Percentiles rank a stretch among this genome's conserved stretches.
phyloP scores from a whole-genome alignment of 176 grass and related monocot genomes.

The Neostapfia colusana region DNA sequence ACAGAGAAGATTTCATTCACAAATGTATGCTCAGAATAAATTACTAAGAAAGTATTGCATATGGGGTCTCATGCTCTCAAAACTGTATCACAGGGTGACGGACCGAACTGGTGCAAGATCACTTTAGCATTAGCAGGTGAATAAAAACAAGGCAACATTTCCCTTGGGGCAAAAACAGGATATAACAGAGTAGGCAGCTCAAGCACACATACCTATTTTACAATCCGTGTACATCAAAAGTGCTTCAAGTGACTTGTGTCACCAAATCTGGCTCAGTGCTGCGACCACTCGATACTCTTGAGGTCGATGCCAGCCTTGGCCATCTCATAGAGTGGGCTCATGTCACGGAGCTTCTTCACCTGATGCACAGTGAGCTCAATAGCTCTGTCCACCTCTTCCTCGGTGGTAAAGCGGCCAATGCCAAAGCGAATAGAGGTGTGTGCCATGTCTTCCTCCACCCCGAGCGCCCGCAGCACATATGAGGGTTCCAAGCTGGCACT shows the following conservation, averaged over 20 bases:
- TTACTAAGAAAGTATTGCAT: neutral
- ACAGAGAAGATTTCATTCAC: neutral
- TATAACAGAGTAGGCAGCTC: conserved; percentile 23
- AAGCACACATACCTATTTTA: conserved; percentile 44
- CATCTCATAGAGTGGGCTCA: conserved; percentile 99
- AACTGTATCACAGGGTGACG: conserved; percentile 17
- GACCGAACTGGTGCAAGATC: neutral
- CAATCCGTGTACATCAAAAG: conserved; percentile 16
- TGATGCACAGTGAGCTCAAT: conserved; percentile 73
- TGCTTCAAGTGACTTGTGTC: neutral
- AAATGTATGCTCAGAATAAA: neutral
- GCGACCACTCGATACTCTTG: conserved; percentile 90
- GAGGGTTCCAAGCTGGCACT: conserved; percentile 92
- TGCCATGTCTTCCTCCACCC: conserved; percentile 95
- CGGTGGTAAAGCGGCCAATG: conserved; percentile 86
- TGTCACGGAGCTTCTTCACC: conserved; percentile 87
- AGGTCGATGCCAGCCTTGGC: conserved; percentile 86
- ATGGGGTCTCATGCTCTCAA: neutral
- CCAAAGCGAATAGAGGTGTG: conserved; percentile 96
- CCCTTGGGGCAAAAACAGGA: conserved; percentile 15
- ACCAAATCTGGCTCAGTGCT: conserved; percentile 51
- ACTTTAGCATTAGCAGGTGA: conserved; percentile 12
- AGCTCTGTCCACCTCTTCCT: conserved; percentile 84
- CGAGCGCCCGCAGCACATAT: conserved; percentile 78
- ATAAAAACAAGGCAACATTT: neutral